Percentiles rank a stretch among this genome's conserved stretches.
phyloP scores from a whole-genome alignment of 1,284 basidiomycete genomes.

The Lignosus rhinocerotis region DNA sequence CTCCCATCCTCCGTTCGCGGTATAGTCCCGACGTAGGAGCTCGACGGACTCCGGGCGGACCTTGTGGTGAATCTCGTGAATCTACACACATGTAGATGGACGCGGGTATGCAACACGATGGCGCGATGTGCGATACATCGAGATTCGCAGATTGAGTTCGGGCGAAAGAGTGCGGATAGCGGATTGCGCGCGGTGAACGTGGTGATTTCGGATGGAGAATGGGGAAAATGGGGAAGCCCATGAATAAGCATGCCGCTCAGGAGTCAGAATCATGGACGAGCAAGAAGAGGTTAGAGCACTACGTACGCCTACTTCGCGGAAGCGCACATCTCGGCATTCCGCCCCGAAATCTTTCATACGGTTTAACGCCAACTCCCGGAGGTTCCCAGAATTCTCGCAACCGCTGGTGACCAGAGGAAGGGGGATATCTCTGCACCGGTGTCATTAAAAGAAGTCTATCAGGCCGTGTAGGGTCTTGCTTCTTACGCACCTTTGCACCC shows the following conservation, averaged over 20 bases:
- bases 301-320: constrained; percentile 95
- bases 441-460: constrained; percentile 13
- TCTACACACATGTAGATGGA: constrained; percentile 45
- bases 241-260: constrained; percentile 9
- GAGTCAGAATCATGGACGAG: background rate
- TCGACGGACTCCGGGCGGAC: constrained; percentile 96
- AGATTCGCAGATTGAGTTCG: constrained; percentile 1
- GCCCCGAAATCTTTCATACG: constrained; percentile 99
- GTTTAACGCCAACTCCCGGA: constrained; percentile 94
- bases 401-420: constrained; percentile 94
- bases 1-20: constrained; percentile 98
- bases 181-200: background rate
- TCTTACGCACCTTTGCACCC: constrained; percentile 79
- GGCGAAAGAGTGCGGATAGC: constrained; percentile 5
- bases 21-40: constrained; percentile 95
- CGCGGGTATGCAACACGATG: constrained; percentile 4
- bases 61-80: constrained; percentile 98
- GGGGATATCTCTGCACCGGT: constrained; percentile 80
- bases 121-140: constrained; percentile 1
- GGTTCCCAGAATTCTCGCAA: constrained; percentile 96
- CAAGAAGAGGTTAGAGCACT: background rate
- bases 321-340: constrained; percentile 96
- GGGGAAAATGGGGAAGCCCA: constrained; percentile 2
- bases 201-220: background rate
- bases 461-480: background rate